Base-by-base conservation (phyloP, 495 filamentous ascomycete genomes). In the Tuber indicum region DNA sequence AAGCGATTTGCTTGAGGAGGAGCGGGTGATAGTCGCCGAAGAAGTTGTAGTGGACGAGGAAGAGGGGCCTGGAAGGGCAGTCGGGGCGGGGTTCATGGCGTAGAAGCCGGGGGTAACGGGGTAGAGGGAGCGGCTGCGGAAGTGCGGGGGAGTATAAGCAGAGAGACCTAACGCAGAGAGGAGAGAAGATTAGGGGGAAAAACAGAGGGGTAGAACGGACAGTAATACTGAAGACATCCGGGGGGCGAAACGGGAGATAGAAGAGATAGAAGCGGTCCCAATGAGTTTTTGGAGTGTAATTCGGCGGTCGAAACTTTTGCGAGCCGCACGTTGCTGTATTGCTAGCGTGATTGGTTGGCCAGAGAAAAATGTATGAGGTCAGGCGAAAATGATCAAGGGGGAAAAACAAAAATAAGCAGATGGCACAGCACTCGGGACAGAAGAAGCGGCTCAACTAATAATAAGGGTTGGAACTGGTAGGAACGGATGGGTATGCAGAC, bases 41-140 rank as follows among this genome's bases (percentile, higher is more conserved):
- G 78, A 80, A 23, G 78, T 80, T 4, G 74, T 80, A 12, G 77
- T 79, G 26, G 78, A 80, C 12, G 78, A 80, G 21, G 78, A 80
- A 42, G 78, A 79, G 21, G 78, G 73, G 44, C 77, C 76, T 66
- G 77, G 71, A 74, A 66, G 75, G 71, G 74, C 70, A 70, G 78
- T 74, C 42, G 72, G 74, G 78, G 74, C 44, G 71, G 73, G 71
- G 36, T 76, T 80, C 78, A 80, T 80, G 74, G 66, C 73, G 78
- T 74, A 47, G 70, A 43, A 74, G 45, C 72, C 71, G 72, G 45
- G 66, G 62, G 70, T 58, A 74, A 74, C 42, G 70, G 26, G 69
- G 45, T 72, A 23, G 43, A 44, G 70, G 72, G 52, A 45, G 62
- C 36, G 36, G 66, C 46, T 44, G 74, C 14, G 72, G 72, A 44